Evolutionary conservation across 164 flowering plant genomes (phyloP), one percentile per base, ranked within the genome.

Genomic region (Piper betle): DNA sequence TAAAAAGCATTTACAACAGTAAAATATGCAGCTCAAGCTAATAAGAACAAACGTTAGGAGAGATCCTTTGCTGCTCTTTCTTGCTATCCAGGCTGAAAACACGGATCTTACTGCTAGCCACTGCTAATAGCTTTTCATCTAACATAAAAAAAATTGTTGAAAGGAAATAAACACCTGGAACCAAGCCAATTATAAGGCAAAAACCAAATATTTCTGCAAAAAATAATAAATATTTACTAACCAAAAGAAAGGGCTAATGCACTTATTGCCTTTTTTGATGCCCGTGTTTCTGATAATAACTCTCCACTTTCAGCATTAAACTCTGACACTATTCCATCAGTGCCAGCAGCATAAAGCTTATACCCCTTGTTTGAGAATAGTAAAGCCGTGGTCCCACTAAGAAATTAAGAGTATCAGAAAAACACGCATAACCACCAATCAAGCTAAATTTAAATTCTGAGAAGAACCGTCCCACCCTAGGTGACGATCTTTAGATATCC

Each of bases 271-370:
- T 52, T 72, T 63, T 72, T 72, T 61, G 80, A 74, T 59, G 71
- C 68, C 72, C 68, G 70, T 56, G 76, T 68, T 58, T 72, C 70
- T 39, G 57, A 57, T 38, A 66, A 3, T 43, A 66, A 12, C 53
- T 71, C 78, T 64, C 82, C 82, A 62, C 70, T 76, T 64, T 68
- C 65, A 10, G 76, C 63, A 53, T 79, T 69, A 62, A 74, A 64
- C 64, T 65, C 78, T 53, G 60, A 68, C 52, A 67, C 76, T 67
- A 67, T 70, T 63, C 82, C 77, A 63, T 74, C 66, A 39, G 56
- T 39, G 57, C 77, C 77, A 66, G 77, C 67, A 4, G 54, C 55
- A 58, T 53, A 38, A 17, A 79, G 69, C 40, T 41, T 58, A 40
- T 53, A 66, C 20, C 78, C 78, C 64, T 71, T 68, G 39, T 68